A percentile compares a stretch with the other conserved stretches of the same genome.
Evolutionary conservation across 2,329 filamentous ascomycete species (phyloP).

Genomic region (Ceratocystis harringtonii): DNA sequence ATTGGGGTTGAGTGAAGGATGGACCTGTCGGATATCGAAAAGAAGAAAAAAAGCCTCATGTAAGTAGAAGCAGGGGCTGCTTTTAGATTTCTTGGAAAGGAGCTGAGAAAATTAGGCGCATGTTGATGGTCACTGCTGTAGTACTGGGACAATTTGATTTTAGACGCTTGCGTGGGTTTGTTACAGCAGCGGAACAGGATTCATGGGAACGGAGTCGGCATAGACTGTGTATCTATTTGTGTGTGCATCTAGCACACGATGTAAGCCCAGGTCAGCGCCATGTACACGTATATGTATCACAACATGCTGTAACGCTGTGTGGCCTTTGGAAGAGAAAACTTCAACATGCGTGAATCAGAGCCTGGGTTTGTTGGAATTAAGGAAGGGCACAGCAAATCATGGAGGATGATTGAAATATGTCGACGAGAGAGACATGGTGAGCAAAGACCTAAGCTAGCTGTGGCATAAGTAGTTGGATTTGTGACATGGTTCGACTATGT

Average conservation of each 20-base stretch:
- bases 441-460: background rate
- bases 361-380: no score
- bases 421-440: no score
- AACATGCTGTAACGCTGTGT: background rate
- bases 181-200: background rate
- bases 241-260: background rate
- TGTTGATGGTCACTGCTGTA: background rate
- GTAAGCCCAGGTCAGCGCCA: background rate
- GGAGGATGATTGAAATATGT: no score
- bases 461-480: background rate
- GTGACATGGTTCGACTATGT: background rate
- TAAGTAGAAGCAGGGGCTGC: background rate
- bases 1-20: background rate
- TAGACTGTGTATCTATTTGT: background rate
- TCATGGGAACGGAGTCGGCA: background rate
- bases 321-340: background rate
- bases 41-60: no score
- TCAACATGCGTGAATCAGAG: background rate
- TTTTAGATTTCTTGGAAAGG: background rate
- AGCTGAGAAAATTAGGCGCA: background rate
- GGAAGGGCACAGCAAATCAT: no score
- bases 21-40: background rate
- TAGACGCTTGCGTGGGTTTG: background rate
- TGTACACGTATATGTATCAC: conserved; percentile 2
- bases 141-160: background rate